Conservation (phyloP, 345 rosid species). For the Populus ilicifolia region DNA sequence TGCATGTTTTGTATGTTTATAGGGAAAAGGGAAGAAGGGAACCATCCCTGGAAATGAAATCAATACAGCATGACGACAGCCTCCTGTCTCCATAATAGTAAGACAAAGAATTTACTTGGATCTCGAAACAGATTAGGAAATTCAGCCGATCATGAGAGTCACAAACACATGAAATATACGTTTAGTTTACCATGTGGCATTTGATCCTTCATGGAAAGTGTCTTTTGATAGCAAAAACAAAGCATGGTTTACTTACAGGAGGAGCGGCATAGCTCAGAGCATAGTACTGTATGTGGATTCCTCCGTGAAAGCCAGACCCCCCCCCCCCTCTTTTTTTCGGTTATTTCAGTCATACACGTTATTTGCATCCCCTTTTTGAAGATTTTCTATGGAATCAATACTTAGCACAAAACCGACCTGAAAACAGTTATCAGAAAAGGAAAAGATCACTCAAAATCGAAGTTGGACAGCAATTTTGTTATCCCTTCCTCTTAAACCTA, state of each 20-base stretch:
- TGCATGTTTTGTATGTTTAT: slow-evolving; percentile 70
- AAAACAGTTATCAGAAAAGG: background rate
- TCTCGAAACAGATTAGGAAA: background rate
- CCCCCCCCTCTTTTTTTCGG: no score
- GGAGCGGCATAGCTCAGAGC: slow-evolving; percentile 59
- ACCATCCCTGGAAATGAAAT: slow-evolving; percentile 49
- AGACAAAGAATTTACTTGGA: background rate
- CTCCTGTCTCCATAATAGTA: background rate
- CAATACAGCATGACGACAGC: background rate
- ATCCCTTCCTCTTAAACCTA: background rate
- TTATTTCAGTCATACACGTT: background rate
- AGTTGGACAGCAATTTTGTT: background rate
- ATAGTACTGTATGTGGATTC: background rate
- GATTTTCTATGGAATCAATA: no score
- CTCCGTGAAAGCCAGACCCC: background rate
- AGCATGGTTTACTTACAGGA: slow-evolving; percentile 39
- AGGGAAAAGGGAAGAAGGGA: slow-evolving; percentile 73
- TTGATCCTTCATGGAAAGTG: background rate
- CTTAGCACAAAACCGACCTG: background rate
- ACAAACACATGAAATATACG: rapidly evolving
- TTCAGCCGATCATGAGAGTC: background rate
- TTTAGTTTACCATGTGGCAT: no score
- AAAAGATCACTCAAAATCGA: no score
- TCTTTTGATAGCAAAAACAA: background rate
- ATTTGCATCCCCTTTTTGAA: background rate